These are phyloP conservation scores for Xerophyta viscosa DNA, from an alignment of 106 monocot genomes.

Conservation along the genomic window DNA sequence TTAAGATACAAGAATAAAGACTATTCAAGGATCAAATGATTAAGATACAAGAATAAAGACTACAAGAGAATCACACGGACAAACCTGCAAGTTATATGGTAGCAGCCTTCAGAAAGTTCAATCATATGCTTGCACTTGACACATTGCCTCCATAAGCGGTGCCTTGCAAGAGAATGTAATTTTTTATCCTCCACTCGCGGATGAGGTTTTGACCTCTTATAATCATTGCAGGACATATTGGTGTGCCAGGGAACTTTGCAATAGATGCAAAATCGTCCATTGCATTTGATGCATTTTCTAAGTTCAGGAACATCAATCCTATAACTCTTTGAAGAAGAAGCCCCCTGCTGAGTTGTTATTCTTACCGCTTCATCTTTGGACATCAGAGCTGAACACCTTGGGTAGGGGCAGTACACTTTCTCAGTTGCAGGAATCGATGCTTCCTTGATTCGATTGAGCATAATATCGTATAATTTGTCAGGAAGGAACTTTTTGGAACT, in stretches of 20 bases:
- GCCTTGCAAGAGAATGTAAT: constrained; percentile 56
- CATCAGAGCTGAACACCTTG: constrained; percentile 91
- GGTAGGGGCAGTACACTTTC: constrained; percentile 85
- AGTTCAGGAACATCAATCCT: constrained; percentile 18
- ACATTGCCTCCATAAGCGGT: constrained; percentile 74
- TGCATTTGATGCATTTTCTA: constrained; percentile 72
- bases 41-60: no score
- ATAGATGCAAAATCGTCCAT: constrained; percentile 50
- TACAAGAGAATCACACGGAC: no score
- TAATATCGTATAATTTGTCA: constrained; percentile 35
- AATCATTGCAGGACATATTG: constrained; percentile 49
- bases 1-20: no score
- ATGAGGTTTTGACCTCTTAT: constrained; percentile 44
- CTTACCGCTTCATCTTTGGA: constrained; percentile 39
- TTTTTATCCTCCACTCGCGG: constrained; percentile 45
- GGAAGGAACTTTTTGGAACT: constrained; percentile 52
- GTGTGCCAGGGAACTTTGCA: constrained; percentile 90
- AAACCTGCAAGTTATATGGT: constrained; percentile 93
- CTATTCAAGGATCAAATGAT: no score
- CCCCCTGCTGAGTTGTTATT: constrained; percentile 11
- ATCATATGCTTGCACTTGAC: constrained; percentile 87
- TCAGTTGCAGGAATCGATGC: constrained; percentile 66
- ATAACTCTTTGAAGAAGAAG: constrained; percentile 29
- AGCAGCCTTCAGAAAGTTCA: constrained; percentile 89
- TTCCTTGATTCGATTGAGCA: constrained; percentile 59